Evolutionary conservation across 2,329 filamentous ascomycete genomes (phyloP), one percentile per base, ranked within the genome.

Genomic region (Diaporthe vaccinii): DNA sequence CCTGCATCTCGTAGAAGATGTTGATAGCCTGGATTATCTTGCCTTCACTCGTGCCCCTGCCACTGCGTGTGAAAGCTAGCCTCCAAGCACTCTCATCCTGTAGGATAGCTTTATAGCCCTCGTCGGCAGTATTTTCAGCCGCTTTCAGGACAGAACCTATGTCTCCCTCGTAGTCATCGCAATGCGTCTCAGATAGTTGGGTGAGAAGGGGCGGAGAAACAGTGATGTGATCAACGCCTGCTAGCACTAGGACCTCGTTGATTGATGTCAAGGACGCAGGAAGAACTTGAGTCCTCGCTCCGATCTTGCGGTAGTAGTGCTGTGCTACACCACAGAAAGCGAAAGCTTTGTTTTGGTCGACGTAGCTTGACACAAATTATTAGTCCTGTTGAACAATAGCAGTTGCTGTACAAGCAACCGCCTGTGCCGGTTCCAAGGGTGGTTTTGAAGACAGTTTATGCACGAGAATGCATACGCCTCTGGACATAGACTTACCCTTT

Each of bases 211-310:
- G 82, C 0, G 91, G 90, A 0, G 90, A 85, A 49, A 93, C 85
- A 0, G 91, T 92, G 31, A 93, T 88, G 79, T 91, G 89, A 51
- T 91, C 84, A 1, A 88, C 87, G 0, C 91, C 90, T 2, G 89
- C 89, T 2, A 93, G 84, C 61, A 84, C 84, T 84, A 91, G 88
- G n/a, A 91, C 88, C 78, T 93, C 90, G 2, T 88, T 85, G 1
- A 87, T 85, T 0, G 86, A 89, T 0, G 89, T 91, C 61, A 93
- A 82, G 49, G 89, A 90, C 3, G 90, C 90, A 0, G 89, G 88
- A 8, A 92, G 79, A 4, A 92, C 88, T 73, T 87, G 82, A 0
- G 90, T 91, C 41, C 79, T 84, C 78, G 79, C 82, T 8, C 80
- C 82, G 73, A 83, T 81, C 59, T 79, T 78, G 36, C 85, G 79